Percentiles rank a stretch among this genome's conserved stretches.
Conservation (phyloP, 2,329 filamentous ascomycete genomes). For the Pseudogymnoascus sp. region DNA sequence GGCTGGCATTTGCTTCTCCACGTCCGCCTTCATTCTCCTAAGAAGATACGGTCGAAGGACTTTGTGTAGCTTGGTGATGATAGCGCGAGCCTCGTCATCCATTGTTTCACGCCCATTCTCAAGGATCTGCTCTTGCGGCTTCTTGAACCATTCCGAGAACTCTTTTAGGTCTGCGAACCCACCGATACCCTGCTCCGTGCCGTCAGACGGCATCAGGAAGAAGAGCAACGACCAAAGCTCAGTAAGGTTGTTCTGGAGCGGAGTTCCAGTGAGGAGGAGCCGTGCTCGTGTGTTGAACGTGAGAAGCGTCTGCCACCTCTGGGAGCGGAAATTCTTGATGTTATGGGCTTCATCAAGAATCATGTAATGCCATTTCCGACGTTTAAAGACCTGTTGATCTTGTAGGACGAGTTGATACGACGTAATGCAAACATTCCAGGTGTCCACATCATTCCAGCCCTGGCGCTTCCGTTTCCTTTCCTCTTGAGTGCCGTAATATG, state of each 20-base stretch:
- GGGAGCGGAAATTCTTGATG: slow-evolving; percentile 98
- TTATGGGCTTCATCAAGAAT: slow-evolving; percentile 98
- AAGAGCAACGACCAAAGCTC: slow-evolving; percentile 96
- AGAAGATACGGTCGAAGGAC: slow-evolving; percentile 88
- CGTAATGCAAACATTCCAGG: slow-evolving; percentile 96
- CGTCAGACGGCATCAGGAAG: slow-evolving; percentile 85
- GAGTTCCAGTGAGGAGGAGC: slow-evolving; percentile 84
- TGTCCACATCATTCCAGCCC: slow-evolving; percentile 87
- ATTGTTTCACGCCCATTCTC: slow-evolving; percentile 91
- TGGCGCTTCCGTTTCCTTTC: slow-evolving; percentile 85
- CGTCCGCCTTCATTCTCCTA: slow-evolving; percentile 85
- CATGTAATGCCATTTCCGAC: slow-evolving; percentile 93
- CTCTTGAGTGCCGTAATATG: slow-evolving; percentile 90
- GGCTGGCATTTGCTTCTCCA: slow-evolving; percentile 97
- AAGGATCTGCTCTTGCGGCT: slow-evolving; percentile 90
- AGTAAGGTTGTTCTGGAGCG: slow-evolving; percentile 91
- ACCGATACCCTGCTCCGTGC: slow-evolving; percentile 65
- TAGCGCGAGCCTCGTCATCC: slow-evolving; percentile 85
- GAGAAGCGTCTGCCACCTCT: slow-evolving; percentile 90
- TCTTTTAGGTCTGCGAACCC: slow-evolving; percentile 93
- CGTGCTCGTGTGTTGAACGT: slow-evolving; percentile 87
- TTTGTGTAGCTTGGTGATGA: slow-evolving; percentile 89
- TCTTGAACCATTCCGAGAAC: slow-evolving; percentile 92
- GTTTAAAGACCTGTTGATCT: slow-evolving; percentile 88
- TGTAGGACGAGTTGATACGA: slow-evolving; percentile 95